These are phyloP conservation scores for Cryptosporidium xiaoi DNA, from an alignment of 169 alveolate genomes.

Conservation along the genomic window DNA sequence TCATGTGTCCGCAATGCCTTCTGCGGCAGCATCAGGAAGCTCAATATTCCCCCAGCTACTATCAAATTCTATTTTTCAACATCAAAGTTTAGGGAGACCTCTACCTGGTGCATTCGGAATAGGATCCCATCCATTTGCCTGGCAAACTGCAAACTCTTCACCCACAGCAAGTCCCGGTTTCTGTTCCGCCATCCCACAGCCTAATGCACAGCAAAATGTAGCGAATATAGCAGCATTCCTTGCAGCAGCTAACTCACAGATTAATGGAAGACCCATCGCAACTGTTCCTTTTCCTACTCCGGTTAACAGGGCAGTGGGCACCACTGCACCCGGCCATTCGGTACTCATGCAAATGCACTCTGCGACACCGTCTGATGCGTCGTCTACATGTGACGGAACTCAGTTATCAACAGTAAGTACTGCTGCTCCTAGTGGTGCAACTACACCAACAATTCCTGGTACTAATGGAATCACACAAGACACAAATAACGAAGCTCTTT, in stretches of 20 bases:
- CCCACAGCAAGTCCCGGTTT: conserved; percentile 21
- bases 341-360: conserved; percentile 55
- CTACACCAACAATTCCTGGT: background rate
- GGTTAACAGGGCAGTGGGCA: conserved; percentile 37
- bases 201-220: conserved; percentile 15
- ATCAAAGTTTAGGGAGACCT: conserved; percentile 5
- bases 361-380: conserved; percentile 68
- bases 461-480: background rate
- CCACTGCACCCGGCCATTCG: conserved; percentile 1
- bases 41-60: conserved; percentile 43
- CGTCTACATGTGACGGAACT: conserved; percentile 54
- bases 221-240: conserved; percentile 60
- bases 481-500: conserved; percentile 15
- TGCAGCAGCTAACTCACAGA: conserved; percentile 66
- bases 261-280: background rate
- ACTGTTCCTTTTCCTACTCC: conserved; percentile 23
- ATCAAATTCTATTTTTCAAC: conserved; percentile 26
- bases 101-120: conserved; percentile 46
- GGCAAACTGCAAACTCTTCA: conserved; percentile 8
- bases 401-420: conserved; percentile 30
- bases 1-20: background rate
- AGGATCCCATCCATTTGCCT: conserved; percentile 9
- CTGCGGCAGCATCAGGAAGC: conserved; percentile 23
- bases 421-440: conserved; percentile 9
- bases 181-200: conserved; percentile 13